These are phyloP conservation scores for Ogataea siamensis DNA, from an alignment of 805 yeast species.

Conservation along the genomic window DNA sequence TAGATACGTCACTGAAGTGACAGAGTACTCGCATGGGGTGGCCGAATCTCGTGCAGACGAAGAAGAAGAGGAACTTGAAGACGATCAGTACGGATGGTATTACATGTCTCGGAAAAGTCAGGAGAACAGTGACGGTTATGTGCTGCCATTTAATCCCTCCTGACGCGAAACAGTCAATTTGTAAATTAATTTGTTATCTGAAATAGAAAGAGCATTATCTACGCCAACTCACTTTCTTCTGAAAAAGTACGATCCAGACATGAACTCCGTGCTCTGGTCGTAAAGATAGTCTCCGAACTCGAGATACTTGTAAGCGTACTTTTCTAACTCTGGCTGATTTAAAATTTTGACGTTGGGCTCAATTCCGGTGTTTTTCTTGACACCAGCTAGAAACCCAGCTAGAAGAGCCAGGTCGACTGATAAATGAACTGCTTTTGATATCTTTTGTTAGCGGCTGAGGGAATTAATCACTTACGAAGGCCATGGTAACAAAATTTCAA, in stretches of 20 bases:
- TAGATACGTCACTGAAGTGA: constrained; percentile 8
- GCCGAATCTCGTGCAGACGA: constrained; percentile 15
- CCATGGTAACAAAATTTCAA: constrained; percentile 6
- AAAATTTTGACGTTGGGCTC: constrained; percentile 52
- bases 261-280: constrained; percentile 66
- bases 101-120: constrained; percentile 25
- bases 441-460: constrained; percentile 14
- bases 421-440: constrained; percentile 52
- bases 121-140: constrained; percentile 19
- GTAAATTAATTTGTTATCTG: neutral
- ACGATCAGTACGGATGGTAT: constrained; percentile 36
- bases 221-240: constrained; percentile 43
- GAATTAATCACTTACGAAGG: constrained; percentile 12
- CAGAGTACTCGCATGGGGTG: constrained; percentile 11
- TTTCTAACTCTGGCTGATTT: constrained; percentile 45
- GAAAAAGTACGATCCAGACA: constrained; percentile 74
- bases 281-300: constrained; percentile 82
- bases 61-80: constrained; percentile 32
- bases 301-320: constrained; percentile 63
- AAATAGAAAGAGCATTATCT: constrained; percentile 1
- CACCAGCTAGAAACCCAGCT: constrained; percentile 69
- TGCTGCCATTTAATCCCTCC: constrained; percentile 35
- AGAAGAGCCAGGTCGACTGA: constrained; percentile 59
- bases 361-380: constrained; percentile 69
- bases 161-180: constrained; percentile 4